phyloP scores from a whole-genome alignment of 208 protist species.

The Wallacemonas rigidus region DNA sequence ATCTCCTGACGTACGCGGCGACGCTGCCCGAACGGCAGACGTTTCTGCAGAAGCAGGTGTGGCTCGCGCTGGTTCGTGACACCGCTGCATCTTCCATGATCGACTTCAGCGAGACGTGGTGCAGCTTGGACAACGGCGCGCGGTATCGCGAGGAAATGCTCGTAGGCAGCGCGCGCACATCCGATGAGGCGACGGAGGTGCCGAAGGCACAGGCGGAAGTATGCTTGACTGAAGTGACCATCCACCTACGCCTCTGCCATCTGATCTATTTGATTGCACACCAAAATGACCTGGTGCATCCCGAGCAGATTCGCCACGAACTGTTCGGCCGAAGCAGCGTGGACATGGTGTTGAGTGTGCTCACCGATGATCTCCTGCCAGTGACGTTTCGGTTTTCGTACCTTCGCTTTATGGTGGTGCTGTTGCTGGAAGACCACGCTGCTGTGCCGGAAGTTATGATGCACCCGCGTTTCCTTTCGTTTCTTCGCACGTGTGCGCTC shows the following conservation, averaged over 20 bases:
- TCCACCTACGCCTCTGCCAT: constrained; percentile 16
- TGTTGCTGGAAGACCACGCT: constrained; percentile 40
- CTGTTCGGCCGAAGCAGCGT: constrained; percentile 47
- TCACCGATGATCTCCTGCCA: constrained; percentile 33
- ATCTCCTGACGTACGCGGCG: constrained; percentile 24
- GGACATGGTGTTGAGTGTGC: constrained; percentile 45
- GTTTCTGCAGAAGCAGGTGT: constrained; percentile 31
- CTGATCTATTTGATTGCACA: constrained; percentile 42
- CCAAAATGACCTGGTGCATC: constrained; percentile 48
- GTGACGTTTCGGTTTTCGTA: constrained; percentile 41
- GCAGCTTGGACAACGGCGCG: constrained; percentile 25
- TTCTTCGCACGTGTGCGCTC: constrained; percentile 39
- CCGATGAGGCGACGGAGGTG: not conserved
- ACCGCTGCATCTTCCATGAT: constrained; percentile 19
- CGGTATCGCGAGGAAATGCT: constrained; percentile 37
- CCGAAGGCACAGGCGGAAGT: no score
- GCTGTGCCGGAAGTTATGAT: constrained; percentile 31
- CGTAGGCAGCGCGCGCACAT: not conserved
- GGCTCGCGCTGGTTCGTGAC: constrained; percentile 24
- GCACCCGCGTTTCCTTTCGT: constrained; percentile 38
- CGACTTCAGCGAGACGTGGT: constrained; percentile 44
- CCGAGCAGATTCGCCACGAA: constrained; percentile 49
- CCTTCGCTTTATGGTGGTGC: constrained; percentile 34
- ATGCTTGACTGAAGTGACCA: not conserved
- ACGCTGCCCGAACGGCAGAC: constrained; percentile 22